phyloP scores from a whole-genome alignment of 2,329 filamentous ascomycete species.

The Alternaria dauci region DNA sequence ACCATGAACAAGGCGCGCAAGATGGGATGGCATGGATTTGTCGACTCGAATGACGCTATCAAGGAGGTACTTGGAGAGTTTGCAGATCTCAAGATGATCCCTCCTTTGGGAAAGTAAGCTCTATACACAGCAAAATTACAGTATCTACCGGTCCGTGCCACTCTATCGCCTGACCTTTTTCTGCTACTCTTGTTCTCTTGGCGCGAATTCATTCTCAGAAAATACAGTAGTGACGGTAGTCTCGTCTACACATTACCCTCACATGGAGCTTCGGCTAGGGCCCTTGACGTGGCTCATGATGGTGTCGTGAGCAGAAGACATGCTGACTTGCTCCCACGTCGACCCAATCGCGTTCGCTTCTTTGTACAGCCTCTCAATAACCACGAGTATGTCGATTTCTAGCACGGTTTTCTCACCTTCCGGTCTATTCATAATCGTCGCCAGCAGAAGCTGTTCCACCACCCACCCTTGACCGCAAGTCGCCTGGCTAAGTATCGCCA shows the following conservation, averaged over 20 bases:
- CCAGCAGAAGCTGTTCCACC: background rate
- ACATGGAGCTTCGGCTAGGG: background rate
- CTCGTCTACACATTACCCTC: background rate
- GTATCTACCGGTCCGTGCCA: background rate
- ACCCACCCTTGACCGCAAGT: background rate
- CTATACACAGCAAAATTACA: background rate
- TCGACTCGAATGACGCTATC: constrained; percentile 57
- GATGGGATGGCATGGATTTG: constrained; percentile 58
- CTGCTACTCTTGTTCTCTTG: background rate
- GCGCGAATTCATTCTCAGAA: background rate
- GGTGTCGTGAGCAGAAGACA: background rate
- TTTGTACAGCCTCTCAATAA: background rate
- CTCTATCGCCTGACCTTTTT: background rate
- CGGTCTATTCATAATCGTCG: background rate
- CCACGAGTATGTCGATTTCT: background rate
- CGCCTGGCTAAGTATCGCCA: background rate
- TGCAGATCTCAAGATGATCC: constrained; percentile 55
- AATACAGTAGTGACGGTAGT: background rate
- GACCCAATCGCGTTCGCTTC: background rate
- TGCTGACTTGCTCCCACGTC: background rate
- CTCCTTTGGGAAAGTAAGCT: constrained; percentile 26
- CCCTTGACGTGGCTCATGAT: background rate
- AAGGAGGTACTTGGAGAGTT: constrained; percentile 55
- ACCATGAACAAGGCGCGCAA: constrained; percentile 58
- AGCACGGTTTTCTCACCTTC: background rate